Evolutionary conservation across 140 eudicot genomes (phyloP).

Genomic region (Ambrosia hybrid): DNA sequence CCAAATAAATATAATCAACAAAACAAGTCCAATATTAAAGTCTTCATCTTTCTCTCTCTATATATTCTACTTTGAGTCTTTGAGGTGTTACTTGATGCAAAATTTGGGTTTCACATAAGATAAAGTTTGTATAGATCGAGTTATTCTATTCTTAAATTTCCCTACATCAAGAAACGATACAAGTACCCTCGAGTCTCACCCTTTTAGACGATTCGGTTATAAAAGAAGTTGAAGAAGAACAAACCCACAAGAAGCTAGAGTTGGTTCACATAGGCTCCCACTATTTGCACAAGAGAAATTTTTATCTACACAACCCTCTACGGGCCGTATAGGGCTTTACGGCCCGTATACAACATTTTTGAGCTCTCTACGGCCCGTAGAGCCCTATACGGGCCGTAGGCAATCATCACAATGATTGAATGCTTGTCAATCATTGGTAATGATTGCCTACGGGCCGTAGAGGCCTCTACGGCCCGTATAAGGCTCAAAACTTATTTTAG

Average conservation of each 20-base stretch:
- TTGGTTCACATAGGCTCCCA: conserved; percentile 31
- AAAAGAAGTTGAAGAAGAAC: conserved; percentile 21
- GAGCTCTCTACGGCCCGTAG: too few relatives aligned
- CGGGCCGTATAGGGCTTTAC: too few relatives aligned
- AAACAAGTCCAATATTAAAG: conserved; percentile 29
- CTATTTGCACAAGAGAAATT: too few relatives aligned
- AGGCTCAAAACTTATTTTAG: too few relatives aligned
- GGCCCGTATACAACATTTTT: too few relatives aligned
- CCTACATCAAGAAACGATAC: conserved; percentile 37
- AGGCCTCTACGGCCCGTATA: too few relatives aligned
- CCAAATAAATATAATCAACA: conserved; percentile 42
- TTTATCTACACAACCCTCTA: too few relatives aligned
- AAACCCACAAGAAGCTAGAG: conserved; percentile 38
- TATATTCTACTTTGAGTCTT: conserved; percentile 34
- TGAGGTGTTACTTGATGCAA: conserved; percentile 43
- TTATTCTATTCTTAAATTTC: conserved; percentile 40
- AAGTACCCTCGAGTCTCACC: conserved; percentile 27
- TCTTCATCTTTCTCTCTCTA: conserved; percentile 32
- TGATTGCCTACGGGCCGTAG: too few relatives aligned
- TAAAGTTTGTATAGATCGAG: conserved; percentile 25
- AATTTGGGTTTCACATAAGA: conserved; percentile 15
- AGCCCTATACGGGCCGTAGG: too few relatives aligned
- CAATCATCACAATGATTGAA: too few relatives aligned
- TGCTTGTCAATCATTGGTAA: too few relatives aligned
- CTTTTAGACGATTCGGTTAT: conserved; percentile 14